Evolutionary conservation across 306 rosid species (phyloP), one percentile per base, ranked within the genome.

Genomic region (Clitoria ternatea): DNA sequence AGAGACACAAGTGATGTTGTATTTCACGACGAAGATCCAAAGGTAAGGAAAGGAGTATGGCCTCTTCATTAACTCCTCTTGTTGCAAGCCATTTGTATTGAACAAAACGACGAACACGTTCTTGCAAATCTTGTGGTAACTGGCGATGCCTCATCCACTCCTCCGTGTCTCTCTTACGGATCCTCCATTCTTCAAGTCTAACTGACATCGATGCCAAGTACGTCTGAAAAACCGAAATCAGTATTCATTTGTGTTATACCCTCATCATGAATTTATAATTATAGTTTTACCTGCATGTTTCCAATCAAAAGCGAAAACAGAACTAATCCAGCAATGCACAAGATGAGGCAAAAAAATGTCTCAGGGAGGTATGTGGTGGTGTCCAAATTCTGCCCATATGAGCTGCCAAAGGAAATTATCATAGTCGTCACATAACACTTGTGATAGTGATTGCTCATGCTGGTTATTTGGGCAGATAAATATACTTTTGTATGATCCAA

Each of bases 121-220:
- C 89, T 55, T 84, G 88, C 85, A 94, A 66, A 33, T 80, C 85
- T 5, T 22, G 85, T 40, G 97, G 97, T 79, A 91, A 81, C 72
- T 84, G 97, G 22, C 97, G 92, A 68, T 85, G 96, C 80, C 96
- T 87, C 99, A 89, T 94, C 97, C 99, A 94, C 75, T 94, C 95
- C 77, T 94, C 96, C 0, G 95, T 91, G 18, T 94, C 99, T 75
- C 77, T 85, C 73, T 86, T 84, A 76, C 85, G 79, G 32, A 94
- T 71, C 88, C 97, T 89, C 95, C 97, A 89, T 73, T 90, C 97
- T 77, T 94, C 97, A 13, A 94, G 79, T 69, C 91, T 89, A 29
- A 81, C 81, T 6, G 90, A 66, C 85, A 90, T 94, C 4, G 96
- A 90, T 77, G 81, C 81, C 84, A 91, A 83, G 73, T 87, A 94